Base-by-base conservation (phyloP, 192 early-diverging fungal species). In the Backusella westeae region DNA sequence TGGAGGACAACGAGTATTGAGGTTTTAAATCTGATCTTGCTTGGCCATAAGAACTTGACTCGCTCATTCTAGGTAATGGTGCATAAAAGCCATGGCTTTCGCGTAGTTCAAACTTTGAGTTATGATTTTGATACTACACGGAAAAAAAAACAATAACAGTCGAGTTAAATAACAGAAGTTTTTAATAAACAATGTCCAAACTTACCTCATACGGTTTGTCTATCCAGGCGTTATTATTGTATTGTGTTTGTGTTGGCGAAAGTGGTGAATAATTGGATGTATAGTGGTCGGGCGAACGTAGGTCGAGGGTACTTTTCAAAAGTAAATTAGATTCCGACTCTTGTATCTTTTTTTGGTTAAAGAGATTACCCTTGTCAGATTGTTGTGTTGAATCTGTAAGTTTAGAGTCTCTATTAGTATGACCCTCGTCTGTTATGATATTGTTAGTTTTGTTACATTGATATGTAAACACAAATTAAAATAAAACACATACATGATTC, bases 401-500 rank as follows among this genome's bases (percentile, higher is more conserved):
- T 41, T 23, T 38, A 69, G 34, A 39, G n/a, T 35, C 21, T 41
- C 38, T 69, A 21, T 38, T 39, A 12, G n/a, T 69, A 69, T 69
- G 68, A 69, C 38, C 68, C 38, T 69, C 68, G 35, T 69, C 68
- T 69, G 26, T 63, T 26, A 26, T 63, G 21, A 26, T 63, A 10
- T 63, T 63, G 10, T 63, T 63, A 63, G 56, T 63, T 29, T 53
- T 32, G 52, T 53, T 29, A 63, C 23, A 26, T 63, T 14, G 12
- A 12, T 14, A 12, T 21, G 56, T 26, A 69, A 69, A 69, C 19
- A 69, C 4, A 69, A 67, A 34, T 67, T 34, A 66, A 34, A 29
- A 36, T 69, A 69, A 69, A 69, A 44, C 44, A 44, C 70, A 44
- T 71, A 71, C 70, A 71, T 71, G 70, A 71, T 44, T 71, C 70